These are phyloP conservation scores for Rhodomyrtus tomentosa DNA, from an alignment of 345 rosid genomes.

Conservation along the genomic window DNA sequence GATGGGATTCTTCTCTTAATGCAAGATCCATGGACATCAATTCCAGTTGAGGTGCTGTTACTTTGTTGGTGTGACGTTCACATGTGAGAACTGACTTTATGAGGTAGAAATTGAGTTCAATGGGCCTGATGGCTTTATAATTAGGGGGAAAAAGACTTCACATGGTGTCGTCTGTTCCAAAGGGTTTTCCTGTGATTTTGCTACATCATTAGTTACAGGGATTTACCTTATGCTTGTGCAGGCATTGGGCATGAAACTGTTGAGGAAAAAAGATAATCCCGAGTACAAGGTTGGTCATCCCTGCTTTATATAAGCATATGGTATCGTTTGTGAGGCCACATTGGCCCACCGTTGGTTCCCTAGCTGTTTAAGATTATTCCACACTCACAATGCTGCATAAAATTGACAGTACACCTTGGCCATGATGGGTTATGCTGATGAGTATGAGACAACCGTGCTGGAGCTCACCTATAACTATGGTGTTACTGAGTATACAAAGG, in stretches of 20 bases:
- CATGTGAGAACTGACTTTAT: not conserved
- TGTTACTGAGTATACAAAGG: conserved; percentile 88
- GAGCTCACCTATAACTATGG: conserved; percentile 80
- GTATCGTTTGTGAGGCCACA: not conserved
- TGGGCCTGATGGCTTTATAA: not conserved
- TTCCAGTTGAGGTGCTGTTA: not conserved
- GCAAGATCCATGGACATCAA: not conserved
- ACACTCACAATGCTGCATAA: not conserved
- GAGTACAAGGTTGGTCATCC: conserved; percentile 50
- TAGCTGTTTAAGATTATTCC: not conserved
- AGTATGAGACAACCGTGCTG: conserved; percentile 64
- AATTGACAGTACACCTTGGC: conserved; percentile 60
- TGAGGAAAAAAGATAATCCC: conserved; percentile 60
- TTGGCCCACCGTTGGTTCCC: not conserved
- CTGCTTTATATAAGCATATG: not conserved
- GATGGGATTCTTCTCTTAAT: not conserved
- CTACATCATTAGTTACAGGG: not conserved
- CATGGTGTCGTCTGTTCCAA: not conserved
- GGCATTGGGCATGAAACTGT: conserved; percentile 86
- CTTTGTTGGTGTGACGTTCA: not conserved
- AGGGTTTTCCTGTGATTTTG: not conserved
- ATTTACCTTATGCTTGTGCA: conserved; percentile 6
- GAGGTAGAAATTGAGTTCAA: not conserved
- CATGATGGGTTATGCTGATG: conserved; percentile 87
- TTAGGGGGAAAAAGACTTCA: not conserved